Base-by-base conservation (phyloP, 139 green algal genomes). In the Ettlia oleoabundans region DNA sequence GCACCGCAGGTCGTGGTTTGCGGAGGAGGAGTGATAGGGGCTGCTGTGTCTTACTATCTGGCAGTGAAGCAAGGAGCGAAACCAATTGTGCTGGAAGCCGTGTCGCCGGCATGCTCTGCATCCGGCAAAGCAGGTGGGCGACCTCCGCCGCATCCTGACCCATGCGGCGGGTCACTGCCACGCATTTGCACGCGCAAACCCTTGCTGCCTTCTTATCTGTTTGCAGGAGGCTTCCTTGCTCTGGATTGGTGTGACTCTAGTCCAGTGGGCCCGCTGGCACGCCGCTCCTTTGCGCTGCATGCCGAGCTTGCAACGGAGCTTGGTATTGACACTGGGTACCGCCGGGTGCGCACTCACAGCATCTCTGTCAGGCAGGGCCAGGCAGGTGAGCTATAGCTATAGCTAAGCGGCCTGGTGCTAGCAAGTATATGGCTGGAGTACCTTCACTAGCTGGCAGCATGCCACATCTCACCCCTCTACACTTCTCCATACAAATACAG, bases 21-120 rank as follows among this genome's bases (percentile, higher is more conserved):
- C 52, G 94, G 94, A 3, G 93, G 82, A 28, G 94, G 94, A 43
- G 92, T 97, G 52, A 94, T 97, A 28, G 94, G 94, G 0, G 84
- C 86, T 8, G 61, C 87, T 5, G 91, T 81, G 6, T 90, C 93
- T 15, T 93, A 93, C 81, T 97, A 95, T 66, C 76, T 97, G 37
- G 64, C 88, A n/a, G n/a, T n/a, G 0, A 51, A 90, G 33, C 70
- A 83, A 30, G 92, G 92, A 19, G 76, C 88, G 0, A 78, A 64
- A 26, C 69, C 85, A 0, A 91, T 89, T 4, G 78, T 97, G 24
- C 62, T 97, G 28, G 93, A 97, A 62, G 82, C 80, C 28, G 75
- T 92, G 0, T 88, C 89, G 35, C 88, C 87, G 18, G 93, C 93
- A 67, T 92, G 92, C 52, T 94, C 88, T 80, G 93, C 93, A 86